Evolutionary conservation across 2,329 filamentous ascomycete species (phyloP).

Genomic region (Talaromyces piceae): DNA sequence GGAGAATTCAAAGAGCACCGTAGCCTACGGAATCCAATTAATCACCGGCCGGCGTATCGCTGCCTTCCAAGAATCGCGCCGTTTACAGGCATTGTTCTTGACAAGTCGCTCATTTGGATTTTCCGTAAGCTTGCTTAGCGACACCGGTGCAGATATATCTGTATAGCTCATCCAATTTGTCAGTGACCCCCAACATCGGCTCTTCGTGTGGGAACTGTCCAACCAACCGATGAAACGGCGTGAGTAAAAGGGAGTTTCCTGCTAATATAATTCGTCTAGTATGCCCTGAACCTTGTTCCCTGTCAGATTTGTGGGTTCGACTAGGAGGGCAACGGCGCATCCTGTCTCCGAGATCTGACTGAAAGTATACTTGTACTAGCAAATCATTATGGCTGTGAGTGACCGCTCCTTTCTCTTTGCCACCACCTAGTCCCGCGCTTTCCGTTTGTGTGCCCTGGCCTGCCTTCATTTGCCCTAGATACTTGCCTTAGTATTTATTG

Average conservation of each 20-base stretch:
- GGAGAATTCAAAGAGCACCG: neutral
- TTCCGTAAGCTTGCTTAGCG: neutral
- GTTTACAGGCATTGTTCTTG: neutral
- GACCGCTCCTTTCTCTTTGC: slow-evolving; percentile 5
- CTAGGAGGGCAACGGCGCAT: slow-evolving; percentile 2
- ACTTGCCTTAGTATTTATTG: neutral
- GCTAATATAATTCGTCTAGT: slow-evolving; percentile 8
- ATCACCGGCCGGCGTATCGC: neutral
- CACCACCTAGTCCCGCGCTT: neutral
- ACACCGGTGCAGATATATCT: neutral
- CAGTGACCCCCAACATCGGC: neutral
- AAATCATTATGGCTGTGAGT: slow-evolving; percentile 12
- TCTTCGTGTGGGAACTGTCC: neutral
- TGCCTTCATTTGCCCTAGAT: neutral
- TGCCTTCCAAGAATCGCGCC: neutral
- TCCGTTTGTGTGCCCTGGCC: neutral
- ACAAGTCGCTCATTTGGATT: neutral
- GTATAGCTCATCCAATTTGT: neutral
- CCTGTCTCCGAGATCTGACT: neutral
- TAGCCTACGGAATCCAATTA: neutral
- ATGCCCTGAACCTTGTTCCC: slow-evolving; percentile 11
- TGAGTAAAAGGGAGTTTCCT: neutral
- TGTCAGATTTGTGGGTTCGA: slow-evolving; percentile 7
- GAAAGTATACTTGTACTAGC: neutral
- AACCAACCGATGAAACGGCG: neutral